These are phyloP conservation scores for Boletus vermiculosoides DNA, from an alignment of 768 basidiomycete species.

Conservation along the genomic window DNA sequence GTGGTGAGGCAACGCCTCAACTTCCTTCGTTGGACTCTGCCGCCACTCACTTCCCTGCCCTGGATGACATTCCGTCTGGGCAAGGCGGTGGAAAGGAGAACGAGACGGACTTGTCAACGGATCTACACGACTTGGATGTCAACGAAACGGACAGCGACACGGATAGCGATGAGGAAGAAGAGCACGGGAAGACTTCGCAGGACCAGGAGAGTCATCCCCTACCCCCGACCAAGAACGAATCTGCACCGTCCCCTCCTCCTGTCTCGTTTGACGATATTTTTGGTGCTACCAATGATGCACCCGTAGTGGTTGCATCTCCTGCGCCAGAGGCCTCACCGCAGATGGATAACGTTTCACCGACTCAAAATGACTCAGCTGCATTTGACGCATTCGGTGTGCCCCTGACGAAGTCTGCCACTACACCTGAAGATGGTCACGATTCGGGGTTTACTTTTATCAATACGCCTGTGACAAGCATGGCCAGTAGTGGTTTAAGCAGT, in stretches of 20 bases:
- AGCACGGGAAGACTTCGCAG: slow-evolving; percentile 31
- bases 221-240: slow-evolving; percentile 13
- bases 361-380: slow-evolving; percentile 18
- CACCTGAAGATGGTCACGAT: slow-evolving; percentile 23
- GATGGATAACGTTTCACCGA: slow-evolving; percentile 16
- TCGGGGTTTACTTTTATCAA: slow-evolving; percentile 21
- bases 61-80: slow-evolving; percentile 31
- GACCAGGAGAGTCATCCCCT: slow-evolving; percentile 18
- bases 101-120: slow-evolving; percentile 53
- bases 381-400: slow-evolving; percentile 44
- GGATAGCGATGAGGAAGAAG: slow-evolving; percentile 45
- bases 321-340: slow-evolving; percentile 15
- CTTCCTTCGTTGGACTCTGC: slow-evolving; percentile 27
- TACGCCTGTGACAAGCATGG: slow-evolving; percentile 12
- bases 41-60: slow-evolving; percentile 37
- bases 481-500: slow-evolving; percentile 44
- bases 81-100: slow-evolving; percentile 31
- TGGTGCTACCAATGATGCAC: slow-evolving; percentile 32
- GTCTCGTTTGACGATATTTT: slow-evolving; percentile 60
- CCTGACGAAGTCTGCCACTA: slow-evolving; percentile 16
- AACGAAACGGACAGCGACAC: slow-evolving; percentile 55
- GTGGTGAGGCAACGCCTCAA: slow-evolving; percentile 15
- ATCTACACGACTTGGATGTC: slow-evolving; percentile 57
- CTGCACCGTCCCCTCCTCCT: slow-evolving; percentile 5
- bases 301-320: slow-evolving; percentile 21